Evolutionary conservation across 768 basidiomycete genomes (phyloP).

Genomic region (Leucogyrophana mollusca): DNA sequence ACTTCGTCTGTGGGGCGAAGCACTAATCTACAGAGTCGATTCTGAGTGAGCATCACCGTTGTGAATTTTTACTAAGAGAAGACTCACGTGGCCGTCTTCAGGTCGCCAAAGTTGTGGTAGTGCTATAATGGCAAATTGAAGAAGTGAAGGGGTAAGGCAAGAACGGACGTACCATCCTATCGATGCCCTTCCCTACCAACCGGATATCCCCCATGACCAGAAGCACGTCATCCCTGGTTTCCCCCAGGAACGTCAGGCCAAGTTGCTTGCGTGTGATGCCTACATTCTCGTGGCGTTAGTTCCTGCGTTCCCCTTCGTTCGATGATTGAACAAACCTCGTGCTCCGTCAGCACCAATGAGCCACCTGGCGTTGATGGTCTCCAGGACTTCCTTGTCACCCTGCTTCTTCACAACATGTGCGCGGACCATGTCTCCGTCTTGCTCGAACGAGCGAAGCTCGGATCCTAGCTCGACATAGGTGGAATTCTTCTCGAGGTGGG

Average conservation of each 20-base stretch:
- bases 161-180: constrained; percentile 32
- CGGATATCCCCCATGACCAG: constrained; percentile 34
- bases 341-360: constrained; percentile 17
- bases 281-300: neutral
- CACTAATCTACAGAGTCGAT: constrained; percentile 21
- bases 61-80: neutral
- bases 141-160: too few species aligned
- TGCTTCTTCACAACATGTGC: constrained; percentile 8
- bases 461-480: constrained; percentile 35
- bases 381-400: constrained; percentile 2
- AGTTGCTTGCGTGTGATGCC: constrained; percentile 8
- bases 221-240: constrained; percentile 25
- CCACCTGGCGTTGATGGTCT: constrained; percentile 5
- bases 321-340: constrained; percentile 7
- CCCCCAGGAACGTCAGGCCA: constrained; percentile 19
- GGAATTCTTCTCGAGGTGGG: constrained; percentile 17
- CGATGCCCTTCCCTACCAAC: constrained; percentile 33
- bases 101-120: constrained; percentile 50
- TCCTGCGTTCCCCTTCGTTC: neutral
- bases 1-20: constrained; percentile 32
- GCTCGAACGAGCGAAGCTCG: constrained; percentile 34
- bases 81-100: constrained; percentile 31
- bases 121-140: constrained; percentile 26
- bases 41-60: neutral
- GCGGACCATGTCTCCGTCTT: constrained; percentile 28